Evolutionary conservation across 2,329 filamentous ascomycete genomes (phyloP).

Genomic region (Pseudofabraea citricarpa): DNA sequence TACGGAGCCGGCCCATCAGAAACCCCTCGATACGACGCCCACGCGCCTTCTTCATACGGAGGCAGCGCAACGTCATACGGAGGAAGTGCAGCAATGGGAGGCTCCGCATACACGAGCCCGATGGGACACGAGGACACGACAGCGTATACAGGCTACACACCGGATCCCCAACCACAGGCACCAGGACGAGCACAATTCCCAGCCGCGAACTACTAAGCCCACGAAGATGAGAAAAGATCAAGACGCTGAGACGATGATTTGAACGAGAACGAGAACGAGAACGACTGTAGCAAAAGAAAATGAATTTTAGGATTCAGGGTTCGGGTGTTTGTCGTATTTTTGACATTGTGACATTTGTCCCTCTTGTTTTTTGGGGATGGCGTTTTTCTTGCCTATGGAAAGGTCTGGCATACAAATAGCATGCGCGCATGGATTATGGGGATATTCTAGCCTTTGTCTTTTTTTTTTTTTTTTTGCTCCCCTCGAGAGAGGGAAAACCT

Average conservation of each 20-base stretch:
- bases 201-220: constrained; percentile 28
- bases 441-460: too few species aligned
- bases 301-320: too few species aligned
- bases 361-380: too few species aligned
- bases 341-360: too few species aligned
- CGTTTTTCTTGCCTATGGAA: too few species aligned
- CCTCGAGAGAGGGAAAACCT: too few species aligned
- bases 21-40: constrained; percentile 5
- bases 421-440: too few species aligned
- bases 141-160: constrained; percentile 38
- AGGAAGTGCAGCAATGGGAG: too few species aligned
- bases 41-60: constrained; percentile 1
- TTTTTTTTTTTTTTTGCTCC: too few species aligned
- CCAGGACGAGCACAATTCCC: constrained; percentile 42
- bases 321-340: too few species aligned
- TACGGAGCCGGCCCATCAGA: neutral
- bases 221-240: neutral
- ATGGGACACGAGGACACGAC: constrained; percentile 35
- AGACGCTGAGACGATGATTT: neutral
- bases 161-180: constrained; percentile 26
- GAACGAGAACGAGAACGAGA: neutral
- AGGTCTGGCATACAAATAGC: too few species aligned
- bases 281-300: too few species aligned
- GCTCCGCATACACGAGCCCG: constrained; percentile 21
- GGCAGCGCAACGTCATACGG: constrained; percentile 8